Evolutionary conservation across 2,329 filamentous ascomycete species (phyloP), one percentile per base, ranked within the genome.

Genomic region (Paradendryphiella salina): DNA sequence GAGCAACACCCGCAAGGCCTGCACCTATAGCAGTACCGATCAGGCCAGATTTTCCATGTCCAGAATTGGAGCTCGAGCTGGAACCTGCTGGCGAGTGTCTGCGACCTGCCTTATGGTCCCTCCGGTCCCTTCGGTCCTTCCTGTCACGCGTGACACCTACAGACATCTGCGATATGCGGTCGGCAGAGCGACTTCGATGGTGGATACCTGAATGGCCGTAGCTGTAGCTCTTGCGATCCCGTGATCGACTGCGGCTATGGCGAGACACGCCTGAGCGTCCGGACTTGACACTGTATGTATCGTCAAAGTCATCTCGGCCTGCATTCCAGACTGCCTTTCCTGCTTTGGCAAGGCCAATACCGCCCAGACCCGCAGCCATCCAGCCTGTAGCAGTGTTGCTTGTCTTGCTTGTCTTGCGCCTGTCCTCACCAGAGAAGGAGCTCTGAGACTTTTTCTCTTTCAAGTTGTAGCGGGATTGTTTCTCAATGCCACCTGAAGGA

Each of bases 231-330:
- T 70, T 75, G n/a, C 71, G 65, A 37, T 75, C 70, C 14, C 63
- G 53, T 40, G 74, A 76, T 57, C 53, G 67, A 33, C 74, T 76
- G 17, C 72, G 67, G 37, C 71, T 69, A 13, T 66, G 68, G 52
- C 56, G 54, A 13, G 64, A 67, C 9, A 60, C 55, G 35, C 60
- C 56, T 1, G 70, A 70, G 43, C 72, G 77, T 14, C 82, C 81
- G 46, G 81, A 80, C 48, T 80, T 81, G 58, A 83, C 75, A 58
- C 79, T 84, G 56, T 85, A 83, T 0, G 80, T 82, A 60, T 85
- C 83, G 56, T 84, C 80, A 54, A 83, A 84, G 43, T 83, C 80
- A 50, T 82, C 73, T 31, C 66, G 72, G 13, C 75, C 72, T 23
- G 73, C 75, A 37, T 74, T 77, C 59, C 79, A 81, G 10, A 85